phyloP scores from a whole-genome alignment of 2,329 filamentous ascomycete species.

The Fusarium xyrophilum region DNA sequence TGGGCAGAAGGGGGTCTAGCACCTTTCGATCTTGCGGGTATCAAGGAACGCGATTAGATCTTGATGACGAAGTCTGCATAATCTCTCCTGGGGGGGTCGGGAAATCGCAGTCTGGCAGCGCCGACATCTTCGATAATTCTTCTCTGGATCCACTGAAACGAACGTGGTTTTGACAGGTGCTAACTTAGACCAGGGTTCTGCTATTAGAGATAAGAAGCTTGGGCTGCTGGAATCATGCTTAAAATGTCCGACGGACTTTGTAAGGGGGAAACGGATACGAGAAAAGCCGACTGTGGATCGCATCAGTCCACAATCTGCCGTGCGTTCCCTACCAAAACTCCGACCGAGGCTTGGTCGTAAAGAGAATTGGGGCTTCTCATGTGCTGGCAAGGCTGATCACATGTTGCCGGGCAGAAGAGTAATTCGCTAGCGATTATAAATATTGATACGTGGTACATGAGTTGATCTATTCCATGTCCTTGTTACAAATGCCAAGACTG shows the following conservation, averaged over 20 bases:
- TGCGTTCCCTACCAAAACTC: background rate
- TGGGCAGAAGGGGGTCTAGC: background rate
- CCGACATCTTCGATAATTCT: background rate
- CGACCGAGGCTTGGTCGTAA: background rate
- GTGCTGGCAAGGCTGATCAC: constrained; percentile 13
- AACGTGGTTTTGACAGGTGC: constrained; percentile 4
- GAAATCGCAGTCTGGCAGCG: background rate
- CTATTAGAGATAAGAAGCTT: background rate
- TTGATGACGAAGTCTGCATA: background rate
- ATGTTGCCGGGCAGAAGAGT: background rate
- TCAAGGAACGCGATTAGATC: constrained; percentile 17
- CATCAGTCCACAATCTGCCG: constrained; percentile 19
- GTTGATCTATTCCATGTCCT: background rate
- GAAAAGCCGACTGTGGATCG: constrained; percentile 16
- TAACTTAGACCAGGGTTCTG: background rate
- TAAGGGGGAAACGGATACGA: background rate
- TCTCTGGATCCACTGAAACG: background rate
- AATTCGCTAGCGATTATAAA: constrained; percentile 1
- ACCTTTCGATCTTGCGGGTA: constrained; percentile 28
- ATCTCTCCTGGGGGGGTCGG: background rate
- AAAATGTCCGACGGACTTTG: constrained; percentile 27
- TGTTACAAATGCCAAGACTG: background rate
- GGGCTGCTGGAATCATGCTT: background rate
- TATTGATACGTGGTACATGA: background rate
- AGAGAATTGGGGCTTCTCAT: background rate